Evolutionary conservation across 176 grass and related monocot genomes (phyloP).

Genomic region (Stipa capillata): DNA sequence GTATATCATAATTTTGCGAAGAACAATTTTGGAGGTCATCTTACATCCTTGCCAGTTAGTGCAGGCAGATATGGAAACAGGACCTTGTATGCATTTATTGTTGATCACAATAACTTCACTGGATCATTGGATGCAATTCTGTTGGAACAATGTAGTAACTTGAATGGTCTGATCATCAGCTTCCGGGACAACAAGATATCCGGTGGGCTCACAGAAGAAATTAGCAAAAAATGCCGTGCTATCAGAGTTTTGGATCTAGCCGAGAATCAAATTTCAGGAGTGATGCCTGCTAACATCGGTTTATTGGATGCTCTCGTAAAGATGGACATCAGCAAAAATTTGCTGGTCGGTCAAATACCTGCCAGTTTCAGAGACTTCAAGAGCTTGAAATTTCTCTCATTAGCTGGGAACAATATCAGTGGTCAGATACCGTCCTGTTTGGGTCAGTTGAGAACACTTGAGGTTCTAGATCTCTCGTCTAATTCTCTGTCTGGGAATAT

Average conservation of each 20-base stretch:
- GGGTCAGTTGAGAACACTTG: slow-evolving; percentile 48
- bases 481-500: slow-evolving; percentile 67
- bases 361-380: slow-evolving; percentile 47
- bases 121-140: slow-evolving; percentile 60
- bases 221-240: slow-evolving; percentile 42
- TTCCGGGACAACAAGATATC: slow-evolving; percentile 63
- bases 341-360: slow-evolving; percentile 58
- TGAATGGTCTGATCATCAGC: slow-evolving; percentile 45
- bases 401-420: slow-evolving; percentile 67
- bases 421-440: slow-evolving; percentile 50
- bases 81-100: slow-evolving; percentile 42
- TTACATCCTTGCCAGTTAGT: slow-evolving; percentile 52
- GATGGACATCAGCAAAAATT: slow-evolving; percentile 67
- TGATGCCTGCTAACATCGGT: slow-evolving; percentile 60
- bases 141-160: slow-evolving; percentile 45
- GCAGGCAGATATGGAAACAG: slow-evolving; percentile 38
- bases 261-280: slow-evolving; percentile 63
- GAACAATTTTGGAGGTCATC: slow-evolving; percentile 55
- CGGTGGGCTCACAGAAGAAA: slow-evolving; percentile 35
- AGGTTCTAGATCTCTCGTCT: slow-evolving; percentile 81
- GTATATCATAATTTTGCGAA: slow-evolving; percentile 84
- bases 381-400: slow-evolving; percentile 65
- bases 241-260: slow-evolving; percentile 71
- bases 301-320: slow-evolving; percentile 46
- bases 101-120: slow-evolving; percentile 62